Evolutionary conservation across 805 yeast species (phyloP).

Genomic region (Kluyveromyces aestuarii): DNA sequence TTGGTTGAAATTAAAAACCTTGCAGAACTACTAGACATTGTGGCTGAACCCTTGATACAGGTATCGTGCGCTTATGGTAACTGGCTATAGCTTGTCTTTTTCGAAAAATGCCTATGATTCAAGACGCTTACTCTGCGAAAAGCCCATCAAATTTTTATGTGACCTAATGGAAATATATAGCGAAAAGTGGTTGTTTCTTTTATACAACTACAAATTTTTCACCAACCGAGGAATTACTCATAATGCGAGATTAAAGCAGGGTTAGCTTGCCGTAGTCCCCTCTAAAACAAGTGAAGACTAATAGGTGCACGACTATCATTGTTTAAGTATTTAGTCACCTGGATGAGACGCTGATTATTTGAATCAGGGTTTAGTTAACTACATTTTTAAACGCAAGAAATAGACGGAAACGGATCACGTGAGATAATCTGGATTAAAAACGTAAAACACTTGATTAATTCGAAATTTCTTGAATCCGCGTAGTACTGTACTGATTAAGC

Average conservation of each 20-base stretch:
- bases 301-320: too few species aligned
- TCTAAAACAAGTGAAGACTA: background rate
- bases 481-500: too few species aligned
- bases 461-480: background rate
- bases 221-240: background rate
- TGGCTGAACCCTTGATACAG: too few species aligned
- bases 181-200: background rate
- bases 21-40: conserved; percentile 14
- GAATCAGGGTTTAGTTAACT: too few species aligned
- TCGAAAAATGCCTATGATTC: conserved; percentile 9
- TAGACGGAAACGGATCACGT: background rate
- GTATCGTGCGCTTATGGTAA: too few species aligned
- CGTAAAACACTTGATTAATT: too few species aligned
- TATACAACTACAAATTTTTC: background rate
- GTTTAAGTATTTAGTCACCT: too few species aligned
- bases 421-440: background rate
- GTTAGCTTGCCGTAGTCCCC: background rate
- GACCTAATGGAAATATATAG: conserved; percentile 1
- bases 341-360: too few species aligned
- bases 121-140: background rate
- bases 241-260: background rate
- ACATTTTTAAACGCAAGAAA: background rate
- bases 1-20: conserved; percentile 21
- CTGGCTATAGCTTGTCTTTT: too few species aligned
- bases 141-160: background rate